These are phyloP conservation scores for Trametes versicolor DNA, from an alignment of 1,284 basidiomycete genomes.

Conservation along the genomic window DNA sequence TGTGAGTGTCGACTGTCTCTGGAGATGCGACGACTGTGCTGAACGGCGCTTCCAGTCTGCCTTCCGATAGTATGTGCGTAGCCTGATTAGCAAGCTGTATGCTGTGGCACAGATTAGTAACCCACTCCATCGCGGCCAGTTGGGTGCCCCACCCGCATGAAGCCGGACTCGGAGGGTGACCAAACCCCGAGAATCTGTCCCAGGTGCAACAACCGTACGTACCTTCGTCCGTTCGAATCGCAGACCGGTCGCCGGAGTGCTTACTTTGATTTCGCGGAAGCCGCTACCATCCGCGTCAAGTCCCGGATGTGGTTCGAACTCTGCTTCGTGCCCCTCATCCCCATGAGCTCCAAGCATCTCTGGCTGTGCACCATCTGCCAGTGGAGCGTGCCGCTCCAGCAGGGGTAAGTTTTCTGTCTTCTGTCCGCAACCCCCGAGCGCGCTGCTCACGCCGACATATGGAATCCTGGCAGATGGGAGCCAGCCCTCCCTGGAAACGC, in stretches of 20 bases:
- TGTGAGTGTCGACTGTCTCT: conserved; percentile 42
- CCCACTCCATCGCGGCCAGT: conserved; percentile 46
- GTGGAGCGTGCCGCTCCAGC: conserved; percentile 55
- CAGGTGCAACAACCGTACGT: conserved; percentile 57
- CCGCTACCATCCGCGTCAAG: conserved; percentile 54
- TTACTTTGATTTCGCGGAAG: conserved; percentile 41
- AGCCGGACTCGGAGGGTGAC: conserved; percentile 49
- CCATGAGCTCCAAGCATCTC: conserved; percentile 54
- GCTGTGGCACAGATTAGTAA: conserved; percentile 4
- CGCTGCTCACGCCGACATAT: conserved; percentile 18
- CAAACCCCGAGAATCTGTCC: conserved; percentile 57
- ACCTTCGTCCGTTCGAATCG: conserved; percentile 12
- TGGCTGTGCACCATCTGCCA: conserved; percentile 65
- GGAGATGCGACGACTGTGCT: conserved; percentile 1
- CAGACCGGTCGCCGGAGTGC: conserved; percentile 9
- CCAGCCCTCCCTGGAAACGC: conserved; percentile 45
- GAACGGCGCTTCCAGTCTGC: conserved; percentile 49
- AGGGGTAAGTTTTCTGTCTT: conserved; percentile 48
- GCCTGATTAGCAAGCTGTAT: not conserved
- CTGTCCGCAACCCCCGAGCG: conserved; percentile 24
- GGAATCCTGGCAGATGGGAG: conserved; percentile 51
- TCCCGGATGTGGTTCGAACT: conserved; percentile 63
- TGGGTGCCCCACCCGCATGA: conserved; percentile 58
- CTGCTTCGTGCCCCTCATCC: conserved; percentile 60
- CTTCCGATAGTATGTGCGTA: conserved; percentile 58